Evolutionary conservation across 345 rosid genomes (phyloP), one percentile per base, ranked within the genome.

Genomic region (Kandelia obovata): DNA sequence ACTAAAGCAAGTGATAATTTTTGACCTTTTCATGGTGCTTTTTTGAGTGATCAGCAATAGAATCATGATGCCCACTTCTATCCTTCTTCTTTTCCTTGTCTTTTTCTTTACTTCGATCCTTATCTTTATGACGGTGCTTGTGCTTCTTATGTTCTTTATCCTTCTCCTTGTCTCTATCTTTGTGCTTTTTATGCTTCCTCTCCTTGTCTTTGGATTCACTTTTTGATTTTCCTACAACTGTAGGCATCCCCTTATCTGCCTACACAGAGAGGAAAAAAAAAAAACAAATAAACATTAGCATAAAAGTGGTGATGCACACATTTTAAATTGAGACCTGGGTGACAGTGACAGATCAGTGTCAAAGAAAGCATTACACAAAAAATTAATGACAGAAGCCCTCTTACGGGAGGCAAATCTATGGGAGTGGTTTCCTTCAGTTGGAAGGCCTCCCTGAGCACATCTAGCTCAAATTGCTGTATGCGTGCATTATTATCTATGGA

Each of bases 81-180:
- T 84, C 92, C 79, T 85, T 88, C 82, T 83, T 85, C 76, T 81
- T 87, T 61, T 89, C 88, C 81, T 83, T 86, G 67, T 87, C 88
- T 67, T 84, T 91, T 58, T 89, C 87, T 76, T 88, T 88, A 74
- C 81, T 83, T 71, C 91, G 86, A 78, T 88, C 94, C 82, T 71
- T 77, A 63, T 81, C 77, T 66, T 81, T 88, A 73, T 84, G 95
- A 60, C 83, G 84, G 76, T 87, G 96, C 75, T 84, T 92, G 75
- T 82, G 92, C 86, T 85, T 88, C 89, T 86, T 88, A 76, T 86
- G 92, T 76, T 86, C 92, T 83, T 82, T 86, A 68, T 90, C 91
- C 77, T 52, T 91, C 53, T 84, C 96, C 77, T 84, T 87, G 68
- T 91, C 92, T 68, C 78, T 87, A 65, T 91, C 95, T 80, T 69